These are phyloP conservation scores for Solanum virginianum DNA, from an alignment of 257 asterid genomes.

Conservation along the genomic window DNA sequence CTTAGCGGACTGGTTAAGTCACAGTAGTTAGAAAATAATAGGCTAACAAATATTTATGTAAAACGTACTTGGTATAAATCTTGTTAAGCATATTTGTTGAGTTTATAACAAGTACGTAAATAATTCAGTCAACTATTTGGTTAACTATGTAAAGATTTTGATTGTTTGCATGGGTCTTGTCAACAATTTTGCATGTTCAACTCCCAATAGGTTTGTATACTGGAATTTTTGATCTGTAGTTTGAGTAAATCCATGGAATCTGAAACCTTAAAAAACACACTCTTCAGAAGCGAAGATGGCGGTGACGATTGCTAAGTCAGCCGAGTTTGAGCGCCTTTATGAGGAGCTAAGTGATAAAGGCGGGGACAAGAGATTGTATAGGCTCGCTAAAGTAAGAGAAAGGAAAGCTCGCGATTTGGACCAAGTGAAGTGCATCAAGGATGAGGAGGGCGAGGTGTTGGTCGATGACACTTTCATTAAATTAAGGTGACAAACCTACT, in stretches of 20 bases:
- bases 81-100: background rate
- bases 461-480: too few relatives aligned
- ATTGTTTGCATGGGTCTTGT: background rate
- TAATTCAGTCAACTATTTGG: background rate
- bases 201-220: background rate
- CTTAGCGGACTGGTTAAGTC: background rate
- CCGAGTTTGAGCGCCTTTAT: too few relatives aligned
- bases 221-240: slow-evolving; percentile 1
- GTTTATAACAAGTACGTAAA: background rate
- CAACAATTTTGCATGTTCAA: background rate
- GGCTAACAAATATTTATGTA: background rate
- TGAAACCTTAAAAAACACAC: slow-evolving; percentile 1
- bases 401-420: too few relatives aligned
- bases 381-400: too few relatives aligned
- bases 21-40: background rate
- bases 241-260: slow-evolving; percentile 1
- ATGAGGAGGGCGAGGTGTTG: too few relatives aligned
- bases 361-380: too few relatives aligned
- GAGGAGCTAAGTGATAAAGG: too few relatives aligned
- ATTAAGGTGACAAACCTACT: too few relatives aligned
- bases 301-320: too few relatives aligned
- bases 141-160: background rate
- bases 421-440: too few relatives aligned
- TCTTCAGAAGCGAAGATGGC: too few relatives aligned
- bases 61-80: background rate